Conservation (phyloP, 805 yeast species). For the Metschnikowia bowlesiae region DNA sequence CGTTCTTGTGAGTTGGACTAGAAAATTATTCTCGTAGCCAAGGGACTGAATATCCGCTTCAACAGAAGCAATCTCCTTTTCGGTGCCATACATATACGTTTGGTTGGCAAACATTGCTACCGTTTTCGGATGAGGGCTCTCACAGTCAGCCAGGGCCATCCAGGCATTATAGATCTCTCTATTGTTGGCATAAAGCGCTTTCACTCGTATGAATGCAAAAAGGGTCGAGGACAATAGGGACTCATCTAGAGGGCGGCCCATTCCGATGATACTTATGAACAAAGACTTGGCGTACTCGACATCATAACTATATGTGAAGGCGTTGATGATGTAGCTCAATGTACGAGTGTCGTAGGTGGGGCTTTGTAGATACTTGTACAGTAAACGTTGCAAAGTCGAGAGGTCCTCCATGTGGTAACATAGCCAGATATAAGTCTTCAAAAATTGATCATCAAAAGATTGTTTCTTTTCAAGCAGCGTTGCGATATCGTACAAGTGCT, state of each 20-base stretch:
- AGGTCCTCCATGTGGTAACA: conserved; percentile 35
- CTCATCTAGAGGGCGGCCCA: conserved; percentile 21
- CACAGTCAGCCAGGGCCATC: conserved; percentile 21
- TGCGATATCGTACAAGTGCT: conserved; percentile 20
- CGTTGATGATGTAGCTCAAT: conserved; percentile 26
- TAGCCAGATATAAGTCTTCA: conserved; percentile 29
- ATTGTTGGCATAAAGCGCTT: conserved; percentile 30
- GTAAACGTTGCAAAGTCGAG: conserved; percentile 19
- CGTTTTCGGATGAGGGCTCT: conserved; percentile 24
- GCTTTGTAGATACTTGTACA: conserved; percentile 20
- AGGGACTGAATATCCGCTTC: conserved; percentile 18
- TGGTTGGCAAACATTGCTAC: conserved; percentile 26
- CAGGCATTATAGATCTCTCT: conserved; percentile 23
- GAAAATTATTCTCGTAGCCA: conserved; percentile 20
- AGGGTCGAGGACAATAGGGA: conserved; percentile 26
- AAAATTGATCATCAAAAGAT: conserved; percentile 12
- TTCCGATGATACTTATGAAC: conserved; percentile 21
- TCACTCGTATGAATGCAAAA: conserved; percentile 21
- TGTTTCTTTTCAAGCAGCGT: conserved; percentile 15
- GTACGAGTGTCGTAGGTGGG: conserved; percentile 21
- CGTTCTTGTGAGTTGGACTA: conserved; percentile 21
- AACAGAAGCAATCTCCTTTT: conserved; percentile 22
- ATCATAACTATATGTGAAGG: conserved; percentile 31
- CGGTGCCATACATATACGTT: conserved; percentile 26
- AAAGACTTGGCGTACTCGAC: conserved; percentile 26